Conservation (phyloP, 768 basidiomycete genomes). For the Lentinula detonsa region DNA sequence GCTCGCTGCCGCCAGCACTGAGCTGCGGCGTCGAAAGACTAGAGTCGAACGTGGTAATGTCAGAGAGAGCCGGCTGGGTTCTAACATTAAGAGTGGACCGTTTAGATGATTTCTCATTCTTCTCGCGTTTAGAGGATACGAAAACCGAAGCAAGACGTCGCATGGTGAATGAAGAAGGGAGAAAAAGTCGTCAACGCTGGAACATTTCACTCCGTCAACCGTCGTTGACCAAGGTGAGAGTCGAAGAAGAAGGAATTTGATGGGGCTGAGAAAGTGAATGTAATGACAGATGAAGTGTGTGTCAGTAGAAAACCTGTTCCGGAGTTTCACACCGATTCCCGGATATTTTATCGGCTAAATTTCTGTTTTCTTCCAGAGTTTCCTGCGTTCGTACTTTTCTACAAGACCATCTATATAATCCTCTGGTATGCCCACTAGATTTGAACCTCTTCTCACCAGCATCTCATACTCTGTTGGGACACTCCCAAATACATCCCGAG, state of each 20-base stretch:
- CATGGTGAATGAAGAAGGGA: conserved; percentile 29
- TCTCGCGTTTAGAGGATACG: conserved; percentile 30
- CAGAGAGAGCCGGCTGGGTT: background rate
- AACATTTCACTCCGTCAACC: background rate
- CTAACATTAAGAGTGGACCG: conserved; percentile 11
- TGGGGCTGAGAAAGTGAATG: background rate
- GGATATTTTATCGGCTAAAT: background rate
- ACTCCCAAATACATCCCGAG: conserved; percentile 60
- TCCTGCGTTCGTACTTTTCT: conserved; percentile 59
- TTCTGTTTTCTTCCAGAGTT: conserved; percentile 8
- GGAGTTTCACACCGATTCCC: background rate
- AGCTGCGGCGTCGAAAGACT: conserved; percentile 22
- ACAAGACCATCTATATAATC: conserved; percentile 51
- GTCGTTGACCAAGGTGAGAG: background rate
- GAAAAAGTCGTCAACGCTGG: conserved; percentile 1
- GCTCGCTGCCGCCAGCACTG: conserved; percentile 25
- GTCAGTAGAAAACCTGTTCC: background rate
- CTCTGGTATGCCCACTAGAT: conserved; percentile 48
- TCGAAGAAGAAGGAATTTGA: background rate
- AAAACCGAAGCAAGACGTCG: conserved; percentile 63
- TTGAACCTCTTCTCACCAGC: conserved; percentile 46
- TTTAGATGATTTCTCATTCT: conserved; percentile 27
- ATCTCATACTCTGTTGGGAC: conserved; percentile 43
- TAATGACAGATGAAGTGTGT: background rate
- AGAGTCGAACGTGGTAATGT: conserved; percentile 1